phyloP scores from a whole-genome alignment of 169 alveolate genomes.

The Sarcocystis neurona region DNA sequence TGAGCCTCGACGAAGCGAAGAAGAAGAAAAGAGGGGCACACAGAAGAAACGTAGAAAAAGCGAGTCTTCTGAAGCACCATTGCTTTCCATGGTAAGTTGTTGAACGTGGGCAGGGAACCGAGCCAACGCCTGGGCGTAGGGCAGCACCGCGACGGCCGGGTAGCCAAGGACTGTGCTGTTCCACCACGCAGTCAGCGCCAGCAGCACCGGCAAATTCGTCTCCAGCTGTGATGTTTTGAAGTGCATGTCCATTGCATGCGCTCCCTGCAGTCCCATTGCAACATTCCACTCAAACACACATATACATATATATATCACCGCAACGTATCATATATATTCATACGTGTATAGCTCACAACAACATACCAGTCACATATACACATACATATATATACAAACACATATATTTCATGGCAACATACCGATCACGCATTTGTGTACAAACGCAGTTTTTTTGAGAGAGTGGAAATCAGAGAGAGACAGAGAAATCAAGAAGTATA shows the following conservation, averaged over 20 bases:
- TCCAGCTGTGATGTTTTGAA: conserved; percentile 77
- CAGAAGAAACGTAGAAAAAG: not conserved
- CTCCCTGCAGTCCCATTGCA: no score
- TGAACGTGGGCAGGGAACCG: conserved; percentile 95
- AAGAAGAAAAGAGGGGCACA: not conserved
- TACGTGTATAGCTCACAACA: no score
- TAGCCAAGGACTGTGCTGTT: conserved; percentile 88
- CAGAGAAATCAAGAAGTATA: no score
- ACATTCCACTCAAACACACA: no score
- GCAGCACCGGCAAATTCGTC: conserved; percentile 91
- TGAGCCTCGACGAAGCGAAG: no score
- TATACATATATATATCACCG: not conserved
- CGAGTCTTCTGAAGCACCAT: conserved; percentile 77
- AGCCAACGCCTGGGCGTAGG: conserved; percentile 80
- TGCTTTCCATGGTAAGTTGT: conserved; percentile 98
- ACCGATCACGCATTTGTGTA: no score
- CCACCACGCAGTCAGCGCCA: conserved; percentile 96
- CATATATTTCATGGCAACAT: no score
- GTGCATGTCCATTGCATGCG: conserved; percentile 90
- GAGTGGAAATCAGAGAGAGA: no score
- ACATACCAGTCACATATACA: no score
- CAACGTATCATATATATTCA: no score
- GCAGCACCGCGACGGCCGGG: conserved; percentile 94
- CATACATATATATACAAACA: not conserved
- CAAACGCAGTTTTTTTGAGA: no score